Evolutionary conservation across 495 filamentous ascomycete genomes (phyloP).

Genomic region (Aspergillus sclerotiicarbonarius): DNA sequence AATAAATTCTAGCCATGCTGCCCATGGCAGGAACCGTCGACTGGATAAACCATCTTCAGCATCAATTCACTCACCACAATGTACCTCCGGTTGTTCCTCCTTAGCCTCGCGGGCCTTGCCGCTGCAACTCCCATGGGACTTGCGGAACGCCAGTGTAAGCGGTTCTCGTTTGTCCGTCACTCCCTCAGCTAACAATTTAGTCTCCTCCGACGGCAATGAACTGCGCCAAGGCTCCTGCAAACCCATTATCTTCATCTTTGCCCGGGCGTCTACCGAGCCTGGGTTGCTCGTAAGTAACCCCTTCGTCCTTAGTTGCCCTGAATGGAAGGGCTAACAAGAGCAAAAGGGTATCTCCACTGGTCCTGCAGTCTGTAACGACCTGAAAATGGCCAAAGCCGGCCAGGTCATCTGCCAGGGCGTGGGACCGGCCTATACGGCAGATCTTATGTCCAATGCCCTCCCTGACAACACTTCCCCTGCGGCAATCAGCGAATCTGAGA

Average conservation of each 20-base stretch:
- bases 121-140: constrained; percentile 18
- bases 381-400: constrained; percentile 19
- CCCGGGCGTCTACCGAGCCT: constrained; percentile 47
- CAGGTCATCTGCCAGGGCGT: constrained; percentile 39
- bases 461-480: constrained; percentile 28
- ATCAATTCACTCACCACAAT: not conserved
- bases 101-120: constrained; percentile 11
- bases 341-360: constrained; percentile 39
- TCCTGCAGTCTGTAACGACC: constrained; percentile 31
- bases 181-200: not conserved
- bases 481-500: constrained; percentile 43
- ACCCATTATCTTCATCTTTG: constrained; percentile 51
- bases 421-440: constrained; percentile 33
- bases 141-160: constrained; percentile 16
- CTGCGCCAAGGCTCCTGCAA: constrained; percentile 46
- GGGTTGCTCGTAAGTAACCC: constrained; percentile 13
- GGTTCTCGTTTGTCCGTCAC: not conserved
- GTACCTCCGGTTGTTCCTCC: constrained; percentile 8
- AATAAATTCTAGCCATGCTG: not conserved
- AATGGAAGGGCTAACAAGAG: not conserved
- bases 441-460: constrained; percentile 25
- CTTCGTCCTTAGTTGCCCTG: not conserved
- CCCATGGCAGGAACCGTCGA: not conserved
- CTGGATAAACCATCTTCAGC: not conserved
- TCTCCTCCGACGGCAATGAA: constrained; percentile 32